Conservation (phyloP, 805 yeast genomes). For the Starmerella ratchasimensis region DNA sequence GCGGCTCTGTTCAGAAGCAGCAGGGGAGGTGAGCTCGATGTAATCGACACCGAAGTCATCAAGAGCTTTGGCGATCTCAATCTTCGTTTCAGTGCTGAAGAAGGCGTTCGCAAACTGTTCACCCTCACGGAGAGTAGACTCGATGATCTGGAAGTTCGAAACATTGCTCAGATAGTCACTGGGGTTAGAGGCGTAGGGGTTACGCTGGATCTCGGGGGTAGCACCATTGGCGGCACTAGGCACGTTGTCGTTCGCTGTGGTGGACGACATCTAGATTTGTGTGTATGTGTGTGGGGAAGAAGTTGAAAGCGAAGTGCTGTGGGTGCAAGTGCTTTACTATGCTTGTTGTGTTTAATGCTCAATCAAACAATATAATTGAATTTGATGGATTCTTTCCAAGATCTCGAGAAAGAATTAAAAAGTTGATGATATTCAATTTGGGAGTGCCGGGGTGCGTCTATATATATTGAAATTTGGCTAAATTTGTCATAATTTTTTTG, state of each 20-base stretch:
- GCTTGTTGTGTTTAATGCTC: background rate
- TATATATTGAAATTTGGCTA: background rate
- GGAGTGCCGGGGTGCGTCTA: background rate
- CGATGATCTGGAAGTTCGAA: constrained; percentile 75
- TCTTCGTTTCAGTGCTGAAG: constrained; percentile 85
- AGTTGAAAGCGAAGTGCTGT: too few species aligned
- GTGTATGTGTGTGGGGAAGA: too few species aligned
- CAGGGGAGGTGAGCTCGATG: constrained; percentile 94
- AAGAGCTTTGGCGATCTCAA: constrained; percentile 90
- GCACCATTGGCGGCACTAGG: constrained; percentile 19
- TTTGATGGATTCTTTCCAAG: background rate
- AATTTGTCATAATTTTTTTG: constrained; percentile 9
- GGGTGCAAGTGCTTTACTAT: background rate
- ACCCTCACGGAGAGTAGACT: constrained; percentile 93
- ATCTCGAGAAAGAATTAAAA: background rate
- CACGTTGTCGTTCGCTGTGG: constrained; percentile 5
- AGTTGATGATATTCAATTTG: background rate
- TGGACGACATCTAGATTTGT: constrained; percentile 1
- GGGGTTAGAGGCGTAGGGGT: constrained; percentile 95
- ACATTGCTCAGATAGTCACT: constrained; percentile 85
- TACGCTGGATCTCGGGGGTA: constrained; percentile 23
- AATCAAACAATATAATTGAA: background rate
- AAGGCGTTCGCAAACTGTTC: constrained; percentile 98
- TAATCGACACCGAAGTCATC: constrained; percentile 98
- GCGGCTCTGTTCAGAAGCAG: constrained; percentile 89